Conservation (phyloP, 129 eudicot genomes). For the Calendula officinalis region DNA sequence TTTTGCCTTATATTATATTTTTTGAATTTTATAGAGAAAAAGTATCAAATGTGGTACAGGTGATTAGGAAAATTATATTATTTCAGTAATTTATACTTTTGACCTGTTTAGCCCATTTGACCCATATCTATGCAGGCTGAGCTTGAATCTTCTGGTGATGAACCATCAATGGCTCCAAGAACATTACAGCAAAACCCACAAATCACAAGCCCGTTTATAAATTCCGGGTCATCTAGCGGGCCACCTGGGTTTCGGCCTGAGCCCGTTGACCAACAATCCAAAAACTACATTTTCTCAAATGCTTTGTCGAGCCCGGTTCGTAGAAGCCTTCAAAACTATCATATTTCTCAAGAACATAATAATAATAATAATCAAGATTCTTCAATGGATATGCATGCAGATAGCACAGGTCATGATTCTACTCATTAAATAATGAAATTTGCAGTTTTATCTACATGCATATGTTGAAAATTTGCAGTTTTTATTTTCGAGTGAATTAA, state of each 20-base stretch:
- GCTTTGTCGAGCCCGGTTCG: conserved; percentile 57
- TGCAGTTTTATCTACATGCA: conserved; percentile 3
- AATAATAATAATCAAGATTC: conserved; percentile 32
- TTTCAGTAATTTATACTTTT: too few species aligned
- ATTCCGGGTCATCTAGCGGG: conserved; percentile 29
- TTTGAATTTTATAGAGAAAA: too few species aligned
- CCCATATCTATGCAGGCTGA: conserved; percentile 27
- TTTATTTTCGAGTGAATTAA: conserved; percentile 11
- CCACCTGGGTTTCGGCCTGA: conserved; percentile 33
- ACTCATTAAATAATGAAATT: conserved; percentile 28
- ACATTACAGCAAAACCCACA: conserved; percentile 25
- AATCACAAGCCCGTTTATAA: conserved; percentile 27
- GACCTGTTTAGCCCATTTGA: not conserved
- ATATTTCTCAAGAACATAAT: conserved; percentile 37
- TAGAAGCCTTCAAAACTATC: conserved; percentile 49
- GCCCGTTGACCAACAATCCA: conserved; percentile 33
- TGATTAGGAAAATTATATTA: too few species aligned
- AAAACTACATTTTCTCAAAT: conserved; percentile 48
- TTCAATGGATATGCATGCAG: conserved; percentile 54
- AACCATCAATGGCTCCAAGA: conserved; percentile 33
- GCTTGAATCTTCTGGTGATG: conserved; percentile 35
- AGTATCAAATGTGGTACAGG: too few species aligned
- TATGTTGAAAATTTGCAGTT: not conserved
- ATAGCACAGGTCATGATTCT: conserved; percentile 42
- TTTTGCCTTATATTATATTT: too few species aligned